Base-by-base conservation (phyloP, 2,329 filamentous ascomycete species). In the Hypoxylon sp. region DNA sequence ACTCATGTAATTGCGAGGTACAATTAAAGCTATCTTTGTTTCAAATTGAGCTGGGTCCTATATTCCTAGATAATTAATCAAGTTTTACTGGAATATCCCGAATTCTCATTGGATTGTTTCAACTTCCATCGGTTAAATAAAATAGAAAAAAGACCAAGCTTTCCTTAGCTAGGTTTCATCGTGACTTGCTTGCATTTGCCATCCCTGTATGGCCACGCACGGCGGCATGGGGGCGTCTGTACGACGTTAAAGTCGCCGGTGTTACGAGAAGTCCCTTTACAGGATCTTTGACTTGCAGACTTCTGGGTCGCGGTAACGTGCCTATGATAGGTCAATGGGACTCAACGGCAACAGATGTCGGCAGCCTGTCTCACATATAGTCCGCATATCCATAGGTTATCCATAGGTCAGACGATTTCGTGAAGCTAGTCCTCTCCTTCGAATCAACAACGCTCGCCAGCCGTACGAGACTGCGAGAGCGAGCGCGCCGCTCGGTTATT, bases 121-220 rank as follows among this genome's bases (percentile, higher is more conserved):
- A 70, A 70, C 59, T 63, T 48, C 61, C 59, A 60, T 66, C 37
- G 59, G n/a, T n/a, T n/a, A n/a, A n/a, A n/a, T n/a, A n/a, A n/a
- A n/a, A n/a, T n/a, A 43, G 48, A 57, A 52, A 50, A 58, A 28
- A 52, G 53, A 52, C 58, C 48, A 67, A 58, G 59, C 60, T 67
- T 62, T 69, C 57, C 64, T 51, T 64, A 61, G 50, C 62, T 39
- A 54, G 64, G 70, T 72, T 71, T 71, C 64, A 70, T 71, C 58
- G 48, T 61, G 28, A 59, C 43, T 62, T 68, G 64, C 67, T 57
- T 70, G 64, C 68, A 69, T 64, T 32, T 41, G 46, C 52, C 48
- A 41, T 41, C 65, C 70, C 65, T 69, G 62, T 50, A 53, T 54
- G 44, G 55, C 56, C 41, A 63, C 58, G 59, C 56, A 56, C 28